Evolutionary conservation across 179 eudicot genomes (phyloP).

Genomic region (Sideroxylon spinosum): DNA sequence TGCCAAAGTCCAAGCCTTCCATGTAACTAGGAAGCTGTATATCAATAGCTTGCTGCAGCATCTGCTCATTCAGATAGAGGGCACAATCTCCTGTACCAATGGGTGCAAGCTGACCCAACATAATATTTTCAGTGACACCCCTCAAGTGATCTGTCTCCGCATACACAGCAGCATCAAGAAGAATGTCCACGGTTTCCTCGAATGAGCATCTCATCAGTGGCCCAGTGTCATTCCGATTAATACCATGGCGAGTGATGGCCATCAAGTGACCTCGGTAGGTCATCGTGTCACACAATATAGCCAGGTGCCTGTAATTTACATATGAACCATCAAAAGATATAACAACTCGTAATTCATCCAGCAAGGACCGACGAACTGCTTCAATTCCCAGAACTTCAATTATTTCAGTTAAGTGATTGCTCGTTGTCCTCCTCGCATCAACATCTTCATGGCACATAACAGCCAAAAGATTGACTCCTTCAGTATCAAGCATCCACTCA

Average conservation of each 20-base stretch:
- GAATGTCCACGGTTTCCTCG: constrained; percentile 99
- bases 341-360: constrained; percentile 90
- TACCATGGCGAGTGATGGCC: constrained; percentile 99
- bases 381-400: constrained; percentile 97
- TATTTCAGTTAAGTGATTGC: constrained; percentile 95
- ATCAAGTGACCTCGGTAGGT: constrained; percentile 97
- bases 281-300: constrained; percentile 97
- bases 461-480: constrained; percentile 95
- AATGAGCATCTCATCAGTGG: constrained; percentile 99
- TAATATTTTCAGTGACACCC: constrained; percentile 97
- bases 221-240: constrained; percentile 90
- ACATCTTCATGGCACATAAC: constrained; percentile 96
- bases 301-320: constrained; percentile 92
- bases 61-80: constrained; percentile 73
- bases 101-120: constrained; percentile 98
- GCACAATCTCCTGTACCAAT: constrained; percentile 94
- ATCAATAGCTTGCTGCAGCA: constrained; percentile 89
- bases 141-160: constrained; percentile 83
- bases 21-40: constrained; percentile 82
- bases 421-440: constrained; percentile 87
- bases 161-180: constrained; percentile 94
- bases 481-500: constrained; percentile 99
- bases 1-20: constrained; percentile 82
- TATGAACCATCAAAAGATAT: constrained; percentile 96
- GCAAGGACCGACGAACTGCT: constrained; percentile 86